Percentiles rank a stretch among this genome's conserved stretches.
Conservation (phyloP, 1,284 basidiomycete species). For the Mycena citricolor region DNA sequence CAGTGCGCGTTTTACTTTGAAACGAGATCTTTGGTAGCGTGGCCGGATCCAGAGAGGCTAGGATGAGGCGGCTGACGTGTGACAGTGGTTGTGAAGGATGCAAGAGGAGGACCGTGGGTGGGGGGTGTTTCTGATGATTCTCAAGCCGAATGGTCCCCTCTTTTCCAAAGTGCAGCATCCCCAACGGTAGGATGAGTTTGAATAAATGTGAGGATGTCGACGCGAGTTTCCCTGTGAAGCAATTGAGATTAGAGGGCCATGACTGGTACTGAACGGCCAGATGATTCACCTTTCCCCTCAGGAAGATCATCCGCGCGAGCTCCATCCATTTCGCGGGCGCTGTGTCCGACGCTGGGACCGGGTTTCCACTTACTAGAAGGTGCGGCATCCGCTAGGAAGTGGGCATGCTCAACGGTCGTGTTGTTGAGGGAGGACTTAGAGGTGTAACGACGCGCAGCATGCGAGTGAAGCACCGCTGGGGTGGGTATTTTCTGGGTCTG, state of each 20-base stretch:
- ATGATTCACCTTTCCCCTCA: slow-evolving; percentile 35
- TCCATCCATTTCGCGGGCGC: slow-evolving; percentile 19
- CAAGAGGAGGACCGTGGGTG: slow-evolving; percentile 58
- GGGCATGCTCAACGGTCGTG: slow-evolving; percentile 37
- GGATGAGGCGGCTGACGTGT: slow-evolving; percentile 53
- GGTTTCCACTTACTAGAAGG: slow-evolving; percentile 40
- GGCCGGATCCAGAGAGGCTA: slow-evolving; percentile 39
- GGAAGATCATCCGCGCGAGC: slow-evolving; percentile 33
- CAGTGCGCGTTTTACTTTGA: too few relatives aligned
- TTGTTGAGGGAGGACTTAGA: too few relatives aligned
- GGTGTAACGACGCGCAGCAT: too few relatives aligned
- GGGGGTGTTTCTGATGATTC: slow-evolving; percentile 24
- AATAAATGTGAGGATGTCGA: slow-evolving; percentile 66
- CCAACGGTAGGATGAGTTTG: slow-evolving; percentile 61
- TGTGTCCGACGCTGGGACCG: too few relatives aligned
- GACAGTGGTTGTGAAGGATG: slow-evolving; percentile 62
- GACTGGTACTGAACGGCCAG: too few relatives aligned
- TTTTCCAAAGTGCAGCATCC: slow-evolving; percentile 23
- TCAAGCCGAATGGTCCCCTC: too few relatives aligned
- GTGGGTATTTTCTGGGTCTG: too few relatives aligned
- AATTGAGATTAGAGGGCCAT: slow-evolving; percentile 1
- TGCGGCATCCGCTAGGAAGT: slow-evolving; percentile 46
- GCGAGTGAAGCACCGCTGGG: too few relatives aligned
- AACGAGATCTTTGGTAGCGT: slow-evolving; percentile 41
- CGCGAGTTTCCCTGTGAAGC: slow-evolving; percentile 50